A percentile compares a stretch with the other conserved stretches of the same genome.
phyloP scores from a whole-genome alignment of 2,329 filamentous ascomycete genomes.

The Fusarium sp. region DNA sequence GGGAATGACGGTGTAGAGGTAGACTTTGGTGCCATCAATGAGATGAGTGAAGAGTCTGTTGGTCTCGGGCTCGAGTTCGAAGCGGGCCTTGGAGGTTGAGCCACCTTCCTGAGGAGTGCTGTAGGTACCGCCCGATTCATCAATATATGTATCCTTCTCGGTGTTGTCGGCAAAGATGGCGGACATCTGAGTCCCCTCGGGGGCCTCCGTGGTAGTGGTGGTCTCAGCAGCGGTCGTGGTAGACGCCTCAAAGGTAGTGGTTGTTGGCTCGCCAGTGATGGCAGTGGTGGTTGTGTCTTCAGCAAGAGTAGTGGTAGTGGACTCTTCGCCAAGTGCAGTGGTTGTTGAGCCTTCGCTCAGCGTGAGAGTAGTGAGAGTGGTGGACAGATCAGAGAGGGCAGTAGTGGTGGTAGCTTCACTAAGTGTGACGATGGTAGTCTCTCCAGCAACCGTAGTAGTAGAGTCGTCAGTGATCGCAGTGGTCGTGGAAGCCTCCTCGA shows the following conservation, averaged over 20 bases:
- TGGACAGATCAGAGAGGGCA: neutral
- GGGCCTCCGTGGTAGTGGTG: accelerated
- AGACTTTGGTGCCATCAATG: neutral
- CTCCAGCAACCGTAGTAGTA: neutral
- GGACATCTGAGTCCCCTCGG: accelerated
- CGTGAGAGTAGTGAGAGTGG: neutral
- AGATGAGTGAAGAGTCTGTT: neutral
- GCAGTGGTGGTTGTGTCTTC: neutral
- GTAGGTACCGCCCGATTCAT: neutral
- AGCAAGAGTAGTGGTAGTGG: neutral
- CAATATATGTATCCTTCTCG: neutral
- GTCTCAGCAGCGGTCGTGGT: neutral
- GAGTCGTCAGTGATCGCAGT: neutral
- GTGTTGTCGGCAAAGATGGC: accelerated
- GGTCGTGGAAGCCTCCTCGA: neutral
- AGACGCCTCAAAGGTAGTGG: neutral
- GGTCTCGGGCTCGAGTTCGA: accelerated
- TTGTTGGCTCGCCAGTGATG: accelerated
- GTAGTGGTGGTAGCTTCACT: neutral
- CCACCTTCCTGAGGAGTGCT: accelerated
- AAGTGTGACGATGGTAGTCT: neutral
- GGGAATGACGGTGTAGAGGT: neutral
- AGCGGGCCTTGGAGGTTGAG: neutral
- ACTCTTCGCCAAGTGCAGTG: neutral
- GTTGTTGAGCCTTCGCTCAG: neutral